Conservation (phyloP, 768 basidiomycete species). For the Tephrocybe rancida region DNA sequence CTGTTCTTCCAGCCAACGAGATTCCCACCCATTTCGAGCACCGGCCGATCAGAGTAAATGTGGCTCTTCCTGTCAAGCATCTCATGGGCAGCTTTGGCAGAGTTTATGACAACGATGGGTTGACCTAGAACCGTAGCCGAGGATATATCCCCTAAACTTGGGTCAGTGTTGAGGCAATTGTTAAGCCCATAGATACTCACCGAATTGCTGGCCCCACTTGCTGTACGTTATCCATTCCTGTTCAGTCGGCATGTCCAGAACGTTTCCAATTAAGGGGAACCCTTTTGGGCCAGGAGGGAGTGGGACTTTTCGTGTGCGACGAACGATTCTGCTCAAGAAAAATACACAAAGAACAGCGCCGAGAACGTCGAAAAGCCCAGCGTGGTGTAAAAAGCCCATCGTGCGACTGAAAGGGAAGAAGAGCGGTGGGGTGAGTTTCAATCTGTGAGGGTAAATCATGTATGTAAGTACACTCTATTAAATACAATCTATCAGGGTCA, state of each 20-base stretch:
- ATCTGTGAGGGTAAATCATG: no score
- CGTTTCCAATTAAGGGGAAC: slow-evolving; percentile 54
- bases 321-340: slow-evolving; percentile 16
- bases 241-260: slow-evolving; percentile 51
- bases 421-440: no score
- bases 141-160: background rate
- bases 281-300: slow-evolving; percentile 55
- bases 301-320: slow-evolving; percentile 20
- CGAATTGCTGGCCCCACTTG: slow-evolving; percentile 53
- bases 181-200: slow-evolving; percentile 25
- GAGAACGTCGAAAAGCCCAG: background rate
- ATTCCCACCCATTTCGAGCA: slow-evolving; percentile 15
- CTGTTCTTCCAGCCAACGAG: background rate
- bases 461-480: no score
- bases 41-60: slow-evolving; percentile 32
- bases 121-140: slow-evolving; percentile 17
- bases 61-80: slow-evolving; percentile 31
- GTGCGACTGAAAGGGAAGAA: no score
- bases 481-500: no score
- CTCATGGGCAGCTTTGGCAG: slow-evolving; percentile 24
- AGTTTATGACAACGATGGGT: slow-evolving; percentile 32
- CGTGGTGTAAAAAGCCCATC: no score
- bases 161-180: background rate
- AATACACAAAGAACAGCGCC: background rate
- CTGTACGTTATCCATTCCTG: slow-evolving; percentile 55